A percentile compares a stretch with the other conserved stretches of the same genome.
Evolutionary conservation across 306 rosid species (phyloP).

Genomic region (Inga oerstediana): DNA sequence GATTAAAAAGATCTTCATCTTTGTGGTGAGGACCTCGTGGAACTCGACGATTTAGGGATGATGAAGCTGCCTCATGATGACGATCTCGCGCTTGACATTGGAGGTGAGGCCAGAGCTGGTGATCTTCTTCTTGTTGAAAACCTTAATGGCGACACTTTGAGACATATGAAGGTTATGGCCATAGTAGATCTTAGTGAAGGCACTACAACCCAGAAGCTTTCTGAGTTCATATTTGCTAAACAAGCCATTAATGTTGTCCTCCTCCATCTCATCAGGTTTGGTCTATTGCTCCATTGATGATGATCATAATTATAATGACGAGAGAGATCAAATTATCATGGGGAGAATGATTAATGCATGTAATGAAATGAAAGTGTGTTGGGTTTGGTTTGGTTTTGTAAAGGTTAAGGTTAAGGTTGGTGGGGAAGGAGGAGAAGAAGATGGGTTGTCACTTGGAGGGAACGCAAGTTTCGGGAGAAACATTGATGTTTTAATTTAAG

Average conservation of each 20-base stretch:
- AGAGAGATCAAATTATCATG: slow-evolving; percentile 40
- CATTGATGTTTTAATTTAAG: background rate
- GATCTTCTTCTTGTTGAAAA: slow-evolving; percentile 69
- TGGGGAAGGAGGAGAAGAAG: background rate
- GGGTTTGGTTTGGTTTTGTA: background rate
- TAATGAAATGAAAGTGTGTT: background rate
- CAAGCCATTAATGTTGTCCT: slow-evolving; percentile 17
- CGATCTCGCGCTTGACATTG: slow-evolving; percentile 67
- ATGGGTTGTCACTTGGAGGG: background rate
- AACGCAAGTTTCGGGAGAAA: background rate
- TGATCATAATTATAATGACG: background rate
- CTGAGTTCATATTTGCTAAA: slow-evolving; percentile 75
- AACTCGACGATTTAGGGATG: slow-evolving; percentile 69
- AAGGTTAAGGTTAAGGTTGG: background rate
- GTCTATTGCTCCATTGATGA: slow-evolving; percentile 26
- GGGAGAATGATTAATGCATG: background rate
- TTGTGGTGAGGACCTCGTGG: slow-evolving; percentile 70
- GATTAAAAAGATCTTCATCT: slow-evolving; percentile 67
- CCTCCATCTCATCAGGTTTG: background rate
- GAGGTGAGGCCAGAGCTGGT: slow-evolving; percentile 30
- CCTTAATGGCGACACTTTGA: slow-evolving; percentile 64
- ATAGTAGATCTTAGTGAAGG: slow-evolving; percentile 78
- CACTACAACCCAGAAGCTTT: slow-evolving; percentile 72
- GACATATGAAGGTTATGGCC: slow-evolving; percentile 54
- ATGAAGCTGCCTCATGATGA: slow-evolving; percentile 63